A percentile compares a stretch with the other conserved stretches of the same genome.
phyloP scores from a whole-genome alignment of 2,329 filamentous ascomycete species.

The Eutypa lata region DNA sequence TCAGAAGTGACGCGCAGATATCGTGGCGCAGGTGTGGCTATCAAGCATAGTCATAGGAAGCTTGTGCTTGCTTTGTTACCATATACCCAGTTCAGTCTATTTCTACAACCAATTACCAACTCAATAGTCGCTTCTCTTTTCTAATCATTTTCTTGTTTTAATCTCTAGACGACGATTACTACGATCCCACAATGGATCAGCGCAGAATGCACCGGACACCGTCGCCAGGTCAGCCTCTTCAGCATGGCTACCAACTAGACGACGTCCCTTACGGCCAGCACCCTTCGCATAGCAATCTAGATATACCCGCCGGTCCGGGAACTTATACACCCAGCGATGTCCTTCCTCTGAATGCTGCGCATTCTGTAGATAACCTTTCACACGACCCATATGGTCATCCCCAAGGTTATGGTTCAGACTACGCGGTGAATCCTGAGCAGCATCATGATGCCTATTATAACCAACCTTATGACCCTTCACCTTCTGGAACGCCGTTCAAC shows the following conservation, averaged over 20 bases:
- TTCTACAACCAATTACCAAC: not conserved
- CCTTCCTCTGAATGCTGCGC: constrained; percentile 77
- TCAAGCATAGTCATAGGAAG: not conserved
- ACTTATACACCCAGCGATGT: constrained; percentile 67
- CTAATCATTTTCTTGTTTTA: constrained; percentile 15
- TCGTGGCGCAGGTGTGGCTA: not conserved
- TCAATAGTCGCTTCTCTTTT: not conserved
- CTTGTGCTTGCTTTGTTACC: constrained; percentile 1
- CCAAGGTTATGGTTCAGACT: constrained; percentile 59
- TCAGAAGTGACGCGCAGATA: not conserved
- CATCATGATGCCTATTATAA: constrained; percentile 88
- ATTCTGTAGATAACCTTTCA: constrained; percentile 50
- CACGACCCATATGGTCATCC: constrained; percentile 42
- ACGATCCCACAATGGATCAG: constrained; percentile 58
- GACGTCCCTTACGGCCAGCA: constrained; percentile 66
- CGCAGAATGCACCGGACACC: constrained; percentile 55
- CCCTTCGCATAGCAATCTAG: constrained; percentile 47
- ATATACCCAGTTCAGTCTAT: constrained; percentile 1
- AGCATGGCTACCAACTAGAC: constrained; percentile 77
- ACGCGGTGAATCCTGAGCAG: constrained; percentile 75
- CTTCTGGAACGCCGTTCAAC: constrained; percentile 55
- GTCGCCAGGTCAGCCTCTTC: constrained; percentile 71
- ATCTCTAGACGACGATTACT: constrained; percentile 55
- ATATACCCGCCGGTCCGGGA: constrained; percentile 64
- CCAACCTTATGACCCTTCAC: constrained; percentile 72